phyloP scores from a whole-genome alignment of 805 yeast genomes.

The Teunomyces cretensis region DNA sequence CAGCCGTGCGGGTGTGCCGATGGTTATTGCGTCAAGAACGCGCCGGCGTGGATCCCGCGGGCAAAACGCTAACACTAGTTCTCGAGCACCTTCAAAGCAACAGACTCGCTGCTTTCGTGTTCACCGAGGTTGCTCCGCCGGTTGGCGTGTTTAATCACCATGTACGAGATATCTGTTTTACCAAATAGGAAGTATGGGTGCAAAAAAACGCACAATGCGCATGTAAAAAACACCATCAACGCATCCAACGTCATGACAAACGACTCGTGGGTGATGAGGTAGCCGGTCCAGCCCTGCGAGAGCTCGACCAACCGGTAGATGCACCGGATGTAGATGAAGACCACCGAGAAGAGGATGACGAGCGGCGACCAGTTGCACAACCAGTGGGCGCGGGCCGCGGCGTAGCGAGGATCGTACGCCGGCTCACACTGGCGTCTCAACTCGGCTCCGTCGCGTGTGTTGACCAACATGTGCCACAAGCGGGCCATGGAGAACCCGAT shows the following conservation, averaged over 20 bases:
- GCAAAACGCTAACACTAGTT: slow-evolving; percentile 7
- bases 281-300: slow-evolving; percentile 70
- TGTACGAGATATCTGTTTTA: slow-evolving; percentile 31
- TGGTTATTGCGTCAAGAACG: slow-evolving; percentile 38
- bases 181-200: slow-evolving; percentile 67
- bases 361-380: slow-evolving; percentile 45
- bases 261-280: slow-evolving; percentile 48
- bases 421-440: slow-evolving; percentile 20
- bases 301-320: slow-evolving; percentile 73
- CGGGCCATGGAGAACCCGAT: slow-evolving; percentile 24
- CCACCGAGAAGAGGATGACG: slow-evolving; percentile 46
- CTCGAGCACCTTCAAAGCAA: not conserved
- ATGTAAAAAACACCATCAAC: slow-evolving; percentile 24
- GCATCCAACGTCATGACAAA: slow-evolving; percentile 42
- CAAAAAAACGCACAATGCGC: slow-evolving; percentile 29
- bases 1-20: slow-evolving; percentile 45
- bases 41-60: slow-evolving; percentile 40
- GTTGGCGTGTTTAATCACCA: not conserved
- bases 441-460: slow-evolving; percentile 17
- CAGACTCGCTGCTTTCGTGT: not conserved
- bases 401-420: slow-evolving; percentile 34
- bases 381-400: slow-evolving; percentile 30
- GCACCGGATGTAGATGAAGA: slow-evolving; percentile 64
- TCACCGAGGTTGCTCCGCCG: not conserved
- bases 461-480: slow-evolving; percentile 20